phyloP scores from a whole-genome alignment of 2,329 filamentous ascomycete genomes.

The Talaromyces sp. region DNA sequence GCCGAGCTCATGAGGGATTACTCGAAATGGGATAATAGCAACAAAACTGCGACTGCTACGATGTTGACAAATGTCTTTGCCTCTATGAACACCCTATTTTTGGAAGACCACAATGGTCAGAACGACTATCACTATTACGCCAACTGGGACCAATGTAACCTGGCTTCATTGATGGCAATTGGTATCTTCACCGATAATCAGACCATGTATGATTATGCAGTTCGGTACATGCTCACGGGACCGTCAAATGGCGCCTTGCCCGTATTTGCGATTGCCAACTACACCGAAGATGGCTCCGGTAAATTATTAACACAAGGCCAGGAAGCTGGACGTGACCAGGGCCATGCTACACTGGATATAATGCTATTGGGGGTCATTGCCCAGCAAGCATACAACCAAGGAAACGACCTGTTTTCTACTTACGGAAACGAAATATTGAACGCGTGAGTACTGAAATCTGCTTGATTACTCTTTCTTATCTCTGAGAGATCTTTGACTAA shows the following conservation, averaged over 20 bases:
- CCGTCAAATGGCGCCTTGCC: not conserved
- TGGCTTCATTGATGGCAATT: slow-evolving; percentile 39
- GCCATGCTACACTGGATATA: slow-evolving; percentile 40
- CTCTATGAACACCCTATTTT: slow-evolving; percentile 35
- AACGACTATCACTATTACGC: slow-evolving; percentile 37
- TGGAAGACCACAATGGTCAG: slow-evolving; percentile 34
- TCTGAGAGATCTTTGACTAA: too few relatives aligned
- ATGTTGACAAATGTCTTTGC: slow-evolving; percentile 38
- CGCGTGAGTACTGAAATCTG: slow-evolving; percentile 5
- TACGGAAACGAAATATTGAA: slow-evolving; percentile 31
- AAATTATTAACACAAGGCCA: slow-evolving; percentile 36
- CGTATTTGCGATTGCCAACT: not conserved
- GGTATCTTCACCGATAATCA: slow-evolving; percentile 41
- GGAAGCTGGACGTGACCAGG: slow-evolving; percentile 44
- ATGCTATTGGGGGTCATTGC: slow-evolving; percentile 37
- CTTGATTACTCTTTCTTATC: too few relatives aligned
- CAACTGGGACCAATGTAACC: slow-evolving; percentile 46
- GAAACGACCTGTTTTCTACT: slow-evolving; percentile 36
- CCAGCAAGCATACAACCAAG: slow-evolving; percentile 43
- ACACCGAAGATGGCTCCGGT: slow-evolving; percentile 30
- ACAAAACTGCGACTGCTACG: slow-evolving; percentile 20
- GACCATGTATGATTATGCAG: slow-evolving; percentile 36
- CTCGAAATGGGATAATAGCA: slow-evolving; percentile 24
- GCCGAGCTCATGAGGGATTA: slow-evolving; percentile 16
- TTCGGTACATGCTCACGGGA: slow-evolving; percentile 40